phyloP scores from a whole-genome alignment of 306 rosid genomes.

The Geum urbanum region DNA sequence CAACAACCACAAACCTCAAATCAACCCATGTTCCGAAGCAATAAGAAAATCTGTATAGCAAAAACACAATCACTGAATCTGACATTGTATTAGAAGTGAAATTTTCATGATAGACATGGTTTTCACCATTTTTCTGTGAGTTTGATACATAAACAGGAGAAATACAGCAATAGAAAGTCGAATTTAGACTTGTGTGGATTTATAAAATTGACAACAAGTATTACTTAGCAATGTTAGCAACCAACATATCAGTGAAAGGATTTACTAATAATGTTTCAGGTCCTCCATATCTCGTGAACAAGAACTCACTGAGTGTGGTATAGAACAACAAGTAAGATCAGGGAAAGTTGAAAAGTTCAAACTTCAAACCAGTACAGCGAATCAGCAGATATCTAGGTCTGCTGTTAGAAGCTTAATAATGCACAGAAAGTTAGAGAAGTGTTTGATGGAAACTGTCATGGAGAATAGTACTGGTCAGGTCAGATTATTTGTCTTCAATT shows the following conservation, averaged over 20 bases:
- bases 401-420: conserved; percentile 35
- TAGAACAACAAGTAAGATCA: conserved; percentile 23
- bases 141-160: conserved; percentile 23
- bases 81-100: conserved; percentile 33
- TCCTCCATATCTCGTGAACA: conserved; percentile 49
- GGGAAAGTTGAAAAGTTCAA: conserved; percentile 23
- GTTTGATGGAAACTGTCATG: conserved; percentile 36
- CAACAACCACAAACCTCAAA: conserved; percentile 29
- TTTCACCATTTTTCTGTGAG: conserved; percentile 24
- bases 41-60: conserved; percentile 48
- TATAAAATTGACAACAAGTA: not conserved
- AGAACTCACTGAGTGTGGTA: conserved; percentile 50
- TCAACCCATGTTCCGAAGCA: conserved; percentile 36
- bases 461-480: conserved; percentile 23
- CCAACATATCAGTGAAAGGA: conserved; percentile 47
- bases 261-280: conserved; percentile 57
- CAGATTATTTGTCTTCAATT: conserved; percentile 34
- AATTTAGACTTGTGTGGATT: conserved; percentile 3
- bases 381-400: conserved; percentile 35
- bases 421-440: conserved; percentile 32
- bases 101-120: conserved; percentile 21
- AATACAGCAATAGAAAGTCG: conserved; percentile 19
- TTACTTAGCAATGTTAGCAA: conserved; percentile 28
- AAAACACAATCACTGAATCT: conserved; percentile 34
- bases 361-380: conserved; percentile 13